Base-by-base conservation (phyloP, 371 early-diverging fungal species). In the Rhizopus microsporus region DNA sequence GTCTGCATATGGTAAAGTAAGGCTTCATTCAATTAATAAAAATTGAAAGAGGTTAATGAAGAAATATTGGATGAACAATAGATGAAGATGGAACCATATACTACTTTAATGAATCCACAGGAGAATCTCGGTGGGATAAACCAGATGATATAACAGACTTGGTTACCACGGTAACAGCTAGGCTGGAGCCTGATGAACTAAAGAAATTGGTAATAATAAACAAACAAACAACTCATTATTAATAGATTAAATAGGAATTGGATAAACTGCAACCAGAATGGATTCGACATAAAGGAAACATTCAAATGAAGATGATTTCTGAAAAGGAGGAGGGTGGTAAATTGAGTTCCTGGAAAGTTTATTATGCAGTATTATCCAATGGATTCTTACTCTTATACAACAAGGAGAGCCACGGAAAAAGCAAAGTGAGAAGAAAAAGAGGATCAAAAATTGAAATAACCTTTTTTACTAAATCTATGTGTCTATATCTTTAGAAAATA, bases 281-380 rank as follows among this genome's bases (percentile, higher is more conserved):
- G 65, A 62, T 73, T 7, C 53, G 76, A 42, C 69, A 72, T 13
- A 67, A 73, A 50, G 74, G 74, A 3, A 68, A 67, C 46, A 69
- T 78, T 31, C 75, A 78, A 44, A 75, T 78, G 79, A 78, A 78
- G 55, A 74, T 77, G 74, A 60, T 67, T 44, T 72, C 74, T 4
- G 75, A 68, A 43, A 77, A 77, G 40, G 69, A 74, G 40, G 74
- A 74, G 42, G 75, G 71, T 17, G 72, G 73, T 8, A 78, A 78
- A 46, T 37, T 78, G 16, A 72, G 71, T 29, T 78, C 79, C 4
- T 78, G 79, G 79, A 78, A 78, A 51, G 56, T 70, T 9, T 78
- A 78, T 47, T 69, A 70, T 64, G 74, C 68, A 12, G 74, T 75
- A 5, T 57, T 78, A 15, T 71, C 71, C 52, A 65, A 68, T 37